Base-by-base conservation (phyloP, 2,329 filamentous ascomycete genomes). In the Colletotrichum sp. region DNA sequence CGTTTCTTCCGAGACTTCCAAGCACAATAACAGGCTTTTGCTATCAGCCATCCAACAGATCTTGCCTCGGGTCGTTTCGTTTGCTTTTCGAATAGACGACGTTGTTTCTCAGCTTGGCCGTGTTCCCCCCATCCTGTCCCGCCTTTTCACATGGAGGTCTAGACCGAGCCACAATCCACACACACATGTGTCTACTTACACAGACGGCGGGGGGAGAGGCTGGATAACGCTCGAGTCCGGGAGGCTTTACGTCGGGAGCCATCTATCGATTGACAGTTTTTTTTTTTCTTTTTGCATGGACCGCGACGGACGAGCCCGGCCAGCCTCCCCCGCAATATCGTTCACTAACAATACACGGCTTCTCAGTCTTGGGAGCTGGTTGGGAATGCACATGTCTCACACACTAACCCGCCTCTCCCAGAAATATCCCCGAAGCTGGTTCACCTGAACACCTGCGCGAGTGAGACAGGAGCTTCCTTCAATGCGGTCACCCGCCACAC, bases 1-100 rank as follows among this genome's bases (percentile, higher is more conserved):
- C 68, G 52, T 66, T 75, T 67, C 62, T 75, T 67, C 68, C 69
- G 72, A 71, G 60, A 75, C 68, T 21, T 64, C 36, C 68, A 34
- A 24, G 36, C n/a, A 13, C 57, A 62, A 32, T 30, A 65, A 30
- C 36, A 55, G 30, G 64, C 44, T 21, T 52, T 21, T 21, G 60
- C n/a, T 28, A 49, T 63, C 13, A 26, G 13, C 26, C 55, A 70
- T 65, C 44, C 21, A n/a, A 57, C n/a, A 32, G 16, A 28, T 63
- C 4, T 18, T 39, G 16, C 59, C 49, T 71, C 66, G 71, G 71
- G 34, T 44, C 7, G 60, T 67, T 62, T 62, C 69, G 16, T 55
- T 75, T 72, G 36, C 13, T 62, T 21, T 60, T 30, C 39, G 49
- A 28, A 67, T 32, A 49, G 21, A 65, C 34, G 26, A 32, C 7